Percentiles rank a stretch among this genome's conserved stretches.
phyloP scores from a whole-genome alignment of 2,329 filamentous ascomycete species.

The Emydomyces testavorans region DNA sequence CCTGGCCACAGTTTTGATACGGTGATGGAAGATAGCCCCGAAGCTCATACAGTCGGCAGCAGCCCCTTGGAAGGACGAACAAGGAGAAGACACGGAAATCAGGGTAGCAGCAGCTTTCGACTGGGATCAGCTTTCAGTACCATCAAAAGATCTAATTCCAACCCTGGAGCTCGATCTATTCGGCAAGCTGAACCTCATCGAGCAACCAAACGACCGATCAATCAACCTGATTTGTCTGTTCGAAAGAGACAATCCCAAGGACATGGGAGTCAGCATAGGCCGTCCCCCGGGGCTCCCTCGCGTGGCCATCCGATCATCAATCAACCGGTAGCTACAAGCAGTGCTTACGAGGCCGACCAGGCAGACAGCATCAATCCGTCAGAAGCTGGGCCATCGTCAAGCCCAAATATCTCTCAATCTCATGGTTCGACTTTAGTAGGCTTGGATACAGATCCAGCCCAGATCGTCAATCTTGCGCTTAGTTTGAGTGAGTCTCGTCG shows the following conservation, averaged over 20 bases:
- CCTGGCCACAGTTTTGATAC: not conserved
- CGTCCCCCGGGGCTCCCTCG: conserved; percentile 14
- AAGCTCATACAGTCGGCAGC: not conserved
- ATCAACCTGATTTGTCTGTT: conserved; percentile 26
- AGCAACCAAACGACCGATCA: conserved; percentile 31
- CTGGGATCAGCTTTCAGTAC: conserved; percentile 8
- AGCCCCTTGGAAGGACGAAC: not conserved
- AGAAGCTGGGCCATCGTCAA: not conserved
- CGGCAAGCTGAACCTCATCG: not conserved
- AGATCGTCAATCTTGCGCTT: conserved; percentile 87
- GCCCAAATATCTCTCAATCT: not conserved
- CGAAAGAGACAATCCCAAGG: conserved; percentile 30
- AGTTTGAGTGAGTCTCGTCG: conserved; percentile 66
- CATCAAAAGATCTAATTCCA: not conserved
- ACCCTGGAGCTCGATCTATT: not conserved
- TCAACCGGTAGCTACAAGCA: conserved; percentile 18
- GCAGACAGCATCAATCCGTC: not conserved
- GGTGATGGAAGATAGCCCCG: not conserved
- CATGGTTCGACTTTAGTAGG: conserved; percentile 19
- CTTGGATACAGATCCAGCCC: conserved; percentile 64
- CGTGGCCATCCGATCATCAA: conserved; percentile 25
- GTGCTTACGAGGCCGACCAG: not conserved
- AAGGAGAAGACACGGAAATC: conserved; percentile 10
- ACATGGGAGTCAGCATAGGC: conserved; percentile 26
- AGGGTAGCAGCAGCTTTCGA: conserved; percentile 15